Conservation (phyloP, 2,329 filamentous ascomycete genomes). For the Diaporthe velutina region DNA sequence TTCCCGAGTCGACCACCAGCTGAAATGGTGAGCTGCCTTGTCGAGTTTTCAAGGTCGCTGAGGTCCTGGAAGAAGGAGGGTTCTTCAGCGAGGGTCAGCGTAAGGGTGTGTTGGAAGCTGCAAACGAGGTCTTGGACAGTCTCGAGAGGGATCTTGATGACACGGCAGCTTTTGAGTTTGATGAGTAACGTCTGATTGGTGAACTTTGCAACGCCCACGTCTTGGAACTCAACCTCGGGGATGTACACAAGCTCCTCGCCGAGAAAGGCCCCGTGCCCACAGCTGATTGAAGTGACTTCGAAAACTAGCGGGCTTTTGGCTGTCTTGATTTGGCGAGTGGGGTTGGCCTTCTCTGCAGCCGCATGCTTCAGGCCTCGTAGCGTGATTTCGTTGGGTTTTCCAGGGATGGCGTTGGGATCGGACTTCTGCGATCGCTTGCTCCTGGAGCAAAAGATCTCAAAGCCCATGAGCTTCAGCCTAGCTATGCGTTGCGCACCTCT, state of each 20-base stretch:
- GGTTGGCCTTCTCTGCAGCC: conserved; percentile 38
- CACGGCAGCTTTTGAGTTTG: conserved; percentile 43
- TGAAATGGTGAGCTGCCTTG: conserved; percentile 34
- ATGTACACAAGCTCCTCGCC: conserved; percentile 55
- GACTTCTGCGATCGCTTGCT: conserved; percentile 35
- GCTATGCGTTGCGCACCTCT: conserved; percentile 39
- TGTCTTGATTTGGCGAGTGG: conserved; percentile 13
- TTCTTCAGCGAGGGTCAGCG: conserved; percentile 61
- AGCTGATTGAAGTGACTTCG: conserved; percentile 42
- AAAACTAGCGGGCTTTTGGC: conserved; percentile 37
- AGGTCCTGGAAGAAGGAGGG: conserved; percentile 56
- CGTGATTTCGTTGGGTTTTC: conserved; percentile 38
- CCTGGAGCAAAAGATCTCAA: conserved; percentile 47
- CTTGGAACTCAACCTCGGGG: conserved; percentile 54
- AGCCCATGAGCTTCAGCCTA: conserved; percentile 47
- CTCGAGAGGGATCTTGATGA: conserved; percentile 63
- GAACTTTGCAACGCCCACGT: conserved; percentile 56
- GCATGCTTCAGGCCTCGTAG: conserved; percentile 42
- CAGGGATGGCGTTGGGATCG: neutral
- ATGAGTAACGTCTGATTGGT: conserved; percentile 57
- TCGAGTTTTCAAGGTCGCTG: neutral
- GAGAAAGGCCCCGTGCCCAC: conserved; percentile 62
- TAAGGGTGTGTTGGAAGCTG: conserved; percentile 54
- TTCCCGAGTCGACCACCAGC: conserved; percentile 35
- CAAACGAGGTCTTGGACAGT: conserved; percentile 61